A percentile compares a stretch with the other conserved stretches of the same genome.
phyloP scores from a whole-genome alignment of 768 basidiomycete species.

The Kwoniella dejecticola region DNA sequence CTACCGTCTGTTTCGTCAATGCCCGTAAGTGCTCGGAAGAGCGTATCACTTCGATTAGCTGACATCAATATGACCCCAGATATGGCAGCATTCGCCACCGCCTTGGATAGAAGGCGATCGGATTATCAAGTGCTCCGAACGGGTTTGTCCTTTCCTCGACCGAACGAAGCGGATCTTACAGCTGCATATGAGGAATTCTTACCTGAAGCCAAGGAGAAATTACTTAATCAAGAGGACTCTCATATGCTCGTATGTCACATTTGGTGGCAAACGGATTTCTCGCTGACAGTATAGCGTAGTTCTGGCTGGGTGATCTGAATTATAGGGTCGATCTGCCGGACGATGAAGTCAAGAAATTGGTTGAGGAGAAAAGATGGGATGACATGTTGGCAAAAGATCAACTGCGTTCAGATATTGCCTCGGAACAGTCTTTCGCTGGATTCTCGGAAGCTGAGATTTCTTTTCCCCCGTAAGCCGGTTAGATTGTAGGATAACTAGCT shows the following conservation, averaged over 20 bases:
- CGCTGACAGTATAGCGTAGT: slow-evolving; percentile 20
- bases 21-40: slow-evolving; percentile 44
- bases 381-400: slow-evolving; percentile 49
- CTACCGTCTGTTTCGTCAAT: slow-evolving; percentile 45
- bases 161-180: slow-evolving; percentile 17
- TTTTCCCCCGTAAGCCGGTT: slow-evolving; percentile 43
- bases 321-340: slow-evolving; percentile 47
- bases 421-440: slow-evolving; percentile 46
- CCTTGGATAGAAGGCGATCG: slow-evolving; percentile 36
- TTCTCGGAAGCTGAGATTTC: slow-evolving; percentile 45
- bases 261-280: no score
- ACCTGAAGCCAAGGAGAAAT: slow-evolving; percentile 24
- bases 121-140: slow-evolving; percentile 34
- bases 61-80: slow-evolving; percentile 22
- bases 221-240: slow-evolving; percentile 30
- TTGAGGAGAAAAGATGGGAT: slow-evolving; percentile 34
- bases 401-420: slow-evolving; percentile 35
- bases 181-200: slow-evolving; percentile 39
- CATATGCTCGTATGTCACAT: slow-evolving; percentile 25
- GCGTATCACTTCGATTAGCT: no score
- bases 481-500: background rate
- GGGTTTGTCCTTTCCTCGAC: slow-evolving; percentile 34
- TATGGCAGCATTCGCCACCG: slow-evolving; percentile 46
- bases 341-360: slow-evolving; percentile 29
- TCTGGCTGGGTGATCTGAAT: slow-evolving; percentile 54